Evolutionary conservation across 208 protist species (phyloP).

Genomic region (Angomonas deanei): DNA sequence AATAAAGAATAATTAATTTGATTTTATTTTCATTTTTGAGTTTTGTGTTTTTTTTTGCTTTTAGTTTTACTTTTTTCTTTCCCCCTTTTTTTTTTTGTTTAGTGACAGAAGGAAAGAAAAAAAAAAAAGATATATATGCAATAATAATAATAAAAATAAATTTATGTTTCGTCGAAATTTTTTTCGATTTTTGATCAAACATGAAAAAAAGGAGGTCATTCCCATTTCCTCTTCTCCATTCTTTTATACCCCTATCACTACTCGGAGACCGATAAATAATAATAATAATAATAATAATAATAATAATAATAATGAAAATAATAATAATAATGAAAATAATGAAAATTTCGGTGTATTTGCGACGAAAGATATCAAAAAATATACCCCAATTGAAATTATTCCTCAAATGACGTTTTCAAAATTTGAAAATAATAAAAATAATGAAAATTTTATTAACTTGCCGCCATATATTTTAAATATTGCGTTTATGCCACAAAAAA

Average conservation of each 20-base stretch:
- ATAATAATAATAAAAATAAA: background rate
- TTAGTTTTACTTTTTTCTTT: conserved; percentile 8
- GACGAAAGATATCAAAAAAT: background rate
- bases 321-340: background rate
- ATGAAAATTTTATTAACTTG: background rate
- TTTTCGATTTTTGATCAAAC: no score
- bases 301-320: background rate
- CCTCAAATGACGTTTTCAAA: no score
- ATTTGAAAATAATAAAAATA: no score
- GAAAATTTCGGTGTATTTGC: background rate
- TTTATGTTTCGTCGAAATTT: background rate
- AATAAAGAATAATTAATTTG: background rate
- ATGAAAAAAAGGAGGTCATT: no score
- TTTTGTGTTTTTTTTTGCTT: conserved; percentile 9
- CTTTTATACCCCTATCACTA: no score
- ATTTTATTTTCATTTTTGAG: conserved; percentile 1
- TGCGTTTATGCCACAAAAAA: background rate
- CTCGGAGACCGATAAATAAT: no score
- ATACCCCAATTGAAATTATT: background rate
- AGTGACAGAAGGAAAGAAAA: background rate
- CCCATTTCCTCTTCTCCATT: no score
- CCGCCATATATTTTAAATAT: conserved; percentile 1
- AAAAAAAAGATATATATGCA: background rate
- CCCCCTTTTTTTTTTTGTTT: conserved; percentile 1
- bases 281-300: conserved; percentile 1